These are phyloP conservation scores for Penicillium griseofulvum DNA, from an alignment of 2,329 filamentous ascomycete species.

Conservation along the genomic window DNA sequence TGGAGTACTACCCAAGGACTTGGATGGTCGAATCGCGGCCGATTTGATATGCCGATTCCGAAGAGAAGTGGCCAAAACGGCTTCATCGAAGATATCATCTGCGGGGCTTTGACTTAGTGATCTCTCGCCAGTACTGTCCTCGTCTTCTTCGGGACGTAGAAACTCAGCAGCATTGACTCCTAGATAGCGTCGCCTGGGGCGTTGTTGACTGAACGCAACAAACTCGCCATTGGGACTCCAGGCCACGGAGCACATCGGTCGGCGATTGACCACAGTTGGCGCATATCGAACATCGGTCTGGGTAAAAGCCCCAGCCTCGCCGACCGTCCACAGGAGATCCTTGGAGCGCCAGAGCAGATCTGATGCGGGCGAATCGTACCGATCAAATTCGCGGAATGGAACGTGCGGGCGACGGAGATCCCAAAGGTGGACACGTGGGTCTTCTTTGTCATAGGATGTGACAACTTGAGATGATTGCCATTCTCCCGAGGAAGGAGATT, in stretches of 20 bases:
- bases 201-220: constrained; percentile 54
- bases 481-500: constrained; percentile 50
- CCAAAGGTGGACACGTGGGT: constrained; percentile 62
- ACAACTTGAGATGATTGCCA: constrained; percentile 63
- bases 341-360: constrained; percentile 65
- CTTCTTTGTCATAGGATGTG: constrained; percentile 61
- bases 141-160: constrained; percentile 42
- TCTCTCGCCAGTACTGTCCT: constrained; percentile 48
- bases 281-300: constrained; percentile 62
- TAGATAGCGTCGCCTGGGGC: constrained; percentile 44
- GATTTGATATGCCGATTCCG: constrained; percentile 49
- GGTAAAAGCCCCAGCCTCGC: constrained; percentile 59
- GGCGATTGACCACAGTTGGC: constrained; percentile 57
- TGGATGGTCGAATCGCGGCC: constrained; percentile 48
- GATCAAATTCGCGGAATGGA: constrained; percentile 61
- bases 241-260: constrained; percentile 56
- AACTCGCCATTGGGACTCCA: constrained; percentile 59
- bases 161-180: constrained; percentile 43
- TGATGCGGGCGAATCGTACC: constrained; percentile 54
- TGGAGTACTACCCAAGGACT: constrained; percentile 55
- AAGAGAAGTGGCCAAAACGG: constrained; percentile 50
- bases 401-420: constrained; percentile 61
- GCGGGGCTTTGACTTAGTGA: constrained; percentile 51
- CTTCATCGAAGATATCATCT: constrained; percentile 59
- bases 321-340: constrained; percentile 64